Base-by-base conservation (phyloP, 768 basidiomycete genomes). In the Lentinula raphanica region DNA sequence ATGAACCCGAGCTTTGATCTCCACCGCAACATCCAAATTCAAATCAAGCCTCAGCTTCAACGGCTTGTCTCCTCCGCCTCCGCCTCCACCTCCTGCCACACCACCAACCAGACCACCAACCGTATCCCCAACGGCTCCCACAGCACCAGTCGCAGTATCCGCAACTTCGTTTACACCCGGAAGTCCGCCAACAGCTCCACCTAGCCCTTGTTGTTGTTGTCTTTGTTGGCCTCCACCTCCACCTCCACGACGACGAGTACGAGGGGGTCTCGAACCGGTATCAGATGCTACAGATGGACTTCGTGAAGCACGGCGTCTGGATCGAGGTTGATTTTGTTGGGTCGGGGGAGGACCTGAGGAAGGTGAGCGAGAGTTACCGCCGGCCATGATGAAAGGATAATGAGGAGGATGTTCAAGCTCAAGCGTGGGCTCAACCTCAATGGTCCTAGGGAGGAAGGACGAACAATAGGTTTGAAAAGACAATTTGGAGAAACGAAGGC, bases 1-100 rank as follows among this genome's bases (percentile, higher is more conserved):
- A 39, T 63, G 62, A 3, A 63, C 60, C 25, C 56, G 54, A 23
- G 62, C 62, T 40, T 63, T 59, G 4, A 63, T 36, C 27, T 55
- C 54, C 11, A 63, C 58, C n/a, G 60, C 62, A 42, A 58, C 62
- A 19, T 61, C 62, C 32, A 61, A 19, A 27, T 63, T 63, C n/a
- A 63, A 23, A 49, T 63, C 62, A 3, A 63, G 40, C n/a, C 61
- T 31, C 12, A 62, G 46, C 42, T 62, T 59, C 19, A 56, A 31
- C 17, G 44, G 45, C 19, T 50, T 59, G 35, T 59, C 60, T 31
- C 45, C 51, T 5, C 54, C 58, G 2, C 29, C 58, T 15, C 39
- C 58, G 8, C 29, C 60, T 53, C 60, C 60, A 2, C 39, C 57
- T 12, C 58, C 60, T 15, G 53, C 51, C 12, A 56, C 40, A 12